A percentile compares a stretch with the other conserved stretches of the same genome.
These are phyloP conservation scores for Fusarium virguliforme DNA, from an alignment of 2,329 filamentous ascomycete species.

Conservation along the genomic window DNA sequence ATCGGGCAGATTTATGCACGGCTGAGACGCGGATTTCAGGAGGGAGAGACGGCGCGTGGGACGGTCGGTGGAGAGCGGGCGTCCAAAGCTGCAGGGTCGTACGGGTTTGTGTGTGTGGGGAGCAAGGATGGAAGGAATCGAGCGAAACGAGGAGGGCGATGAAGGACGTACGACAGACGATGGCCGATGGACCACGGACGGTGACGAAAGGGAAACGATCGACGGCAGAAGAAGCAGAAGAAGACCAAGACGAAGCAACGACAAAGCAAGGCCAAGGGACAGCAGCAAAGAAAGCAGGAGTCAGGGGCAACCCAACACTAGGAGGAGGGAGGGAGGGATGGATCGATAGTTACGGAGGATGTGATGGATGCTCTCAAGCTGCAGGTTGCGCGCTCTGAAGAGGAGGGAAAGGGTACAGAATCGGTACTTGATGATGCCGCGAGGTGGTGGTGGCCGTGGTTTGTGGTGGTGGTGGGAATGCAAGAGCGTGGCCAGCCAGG, in stretches of 20 bases:
- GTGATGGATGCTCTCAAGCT: slow-evolving; percentile 25
- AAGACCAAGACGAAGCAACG: slow-evolving; percentile 6
- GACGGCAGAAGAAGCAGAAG: slow-evolving; percentile 23
- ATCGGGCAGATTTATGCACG: slow-evolving; percentile 50
- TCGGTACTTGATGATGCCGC: slow-evolving; percentile 38
- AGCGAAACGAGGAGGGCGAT: slow-evolving; percentile 38
- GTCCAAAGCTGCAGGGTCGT: slow-evolving; percentile 46
- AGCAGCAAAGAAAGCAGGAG: slow-evolving; percentile 32
- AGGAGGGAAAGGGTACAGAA: slow-evolving; percentile 12
- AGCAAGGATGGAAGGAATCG: slow-evolving; percentile 16
- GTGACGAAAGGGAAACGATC: slow-evolving; percentile 25
- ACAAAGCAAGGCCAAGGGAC: background rate
- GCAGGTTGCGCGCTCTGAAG: background rate
- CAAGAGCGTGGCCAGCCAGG: slow-evolving; percentile 36
- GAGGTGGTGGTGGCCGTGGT: slow-evolving; percentile 14
- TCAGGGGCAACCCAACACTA: slow-evolving; percentile 39
- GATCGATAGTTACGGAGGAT: slow-evolving; percentile 16
- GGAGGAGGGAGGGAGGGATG: slow-evolving; percentile 26
- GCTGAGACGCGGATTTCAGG: slow-evolving; percentile 54
- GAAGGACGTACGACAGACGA: slow-evolving; percentile 23
- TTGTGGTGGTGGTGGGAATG: slow-evolving; percentile 27
- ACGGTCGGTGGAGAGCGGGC: slow-evolving; percentile 51
- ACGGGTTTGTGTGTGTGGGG: slow-evolving; percentile 41
- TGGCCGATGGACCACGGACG: slow-evolving; percentile 4
- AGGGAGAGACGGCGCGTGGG: slow-evolving; percentile 52